Conservation (phyloP, 2,329 filamentous ascomycete species). For the Chaetomiaceae sp. region DNA sequence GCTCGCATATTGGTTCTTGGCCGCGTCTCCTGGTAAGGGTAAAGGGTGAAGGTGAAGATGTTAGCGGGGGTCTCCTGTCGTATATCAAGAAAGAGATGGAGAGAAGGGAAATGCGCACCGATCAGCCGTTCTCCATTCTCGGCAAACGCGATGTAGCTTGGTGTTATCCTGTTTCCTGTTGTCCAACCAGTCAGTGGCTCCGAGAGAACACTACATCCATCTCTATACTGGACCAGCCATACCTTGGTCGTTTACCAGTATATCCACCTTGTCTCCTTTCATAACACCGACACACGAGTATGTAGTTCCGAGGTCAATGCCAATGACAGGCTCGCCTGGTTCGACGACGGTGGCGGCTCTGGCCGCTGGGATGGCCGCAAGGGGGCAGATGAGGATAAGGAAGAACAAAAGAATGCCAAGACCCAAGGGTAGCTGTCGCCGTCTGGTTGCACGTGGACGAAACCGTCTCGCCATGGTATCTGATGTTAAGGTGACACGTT, state of each 20-base stretch:
- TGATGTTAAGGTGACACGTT: no score
- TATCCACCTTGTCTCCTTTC: constrained; percentile 89
- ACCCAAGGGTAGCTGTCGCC: constrained; percentile 11
- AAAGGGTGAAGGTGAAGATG: background rate
- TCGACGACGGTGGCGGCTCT: constrained; percentile 10
- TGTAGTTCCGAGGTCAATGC: constrained; percentile 25
- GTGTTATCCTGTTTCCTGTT: constrained; percentile 83
- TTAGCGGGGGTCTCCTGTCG: background rate
- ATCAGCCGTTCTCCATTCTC: constrained; percentile 86
- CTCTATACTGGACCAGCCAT: no score
- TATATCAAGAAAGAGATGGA: background rate
- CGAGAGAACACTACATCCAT: background rate
- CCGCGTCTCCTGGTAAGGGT: constrained; percentile 61
- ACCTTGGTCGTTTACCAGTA: constrained; percentile 85
- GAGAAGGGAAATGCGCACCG: constrained; percentile 40
- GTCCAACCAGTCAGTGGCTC: background rate
- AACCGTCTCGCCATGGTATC: constrained; percentile 8
- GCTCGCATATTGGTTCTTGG: constrained; percentile 85
- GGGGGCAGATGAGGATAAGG: constrained; percentile 21
- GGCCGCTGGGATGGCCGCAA: constrained; percentile 17
- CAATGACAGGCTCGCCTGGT: constrained; percentile 22
- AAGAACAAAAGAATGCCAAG: constrained; percentile 21
- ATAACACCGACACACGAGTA: constrained; percentile 78
- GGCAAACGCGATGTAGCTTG: constrained; percentile 92
- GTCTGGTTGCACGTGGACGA: background rate